phyloP scores from a whole-genome alignment of 257 asterid genomes.

The Jacaranda mimosifolia region DNA sequence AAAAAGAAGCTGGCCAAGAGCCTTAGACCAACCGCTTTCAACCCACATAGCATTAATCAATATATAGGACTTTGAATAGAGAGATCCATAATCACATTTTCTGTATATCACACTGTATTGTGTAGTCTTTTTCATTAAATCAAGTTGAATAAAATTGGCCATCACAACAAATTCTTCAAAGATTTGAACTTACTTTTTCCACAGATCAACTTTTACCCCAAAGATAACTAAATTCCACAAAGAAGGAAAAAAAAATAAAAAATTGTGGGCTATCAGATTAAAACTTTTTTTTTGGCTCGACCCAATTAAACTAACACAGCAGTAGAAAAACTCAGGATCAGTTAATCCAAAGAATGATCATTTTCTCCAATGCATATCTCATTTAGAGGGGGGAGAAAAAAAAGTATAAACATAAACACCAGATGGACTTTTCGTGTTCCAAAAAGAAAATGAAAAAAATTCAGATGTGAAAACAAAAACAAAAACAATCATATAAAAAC shows the following conservation, averaged over 20 bases:
- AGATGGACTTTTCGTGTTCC: neutral
- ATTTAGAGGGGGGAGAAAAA: neutral
- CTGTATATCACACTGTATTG: neutral
- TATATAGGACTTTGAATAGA: neutral
- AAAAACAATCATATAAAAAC: neutral
- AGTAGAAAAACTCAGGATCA: neutral
- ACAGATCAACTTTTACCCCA: neutral
- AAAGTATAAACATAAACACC: neutral
- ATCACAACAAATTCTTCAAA: neutral
- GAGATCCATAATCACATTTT: neutral
- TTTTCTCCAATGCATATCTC: neutral
- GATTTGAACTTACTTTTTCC: slow-evolving; percentile 10
- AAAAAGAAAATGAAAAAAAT: neutral
- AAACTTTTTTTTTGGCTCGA: too few relatives aligned
- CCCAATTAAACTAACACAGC: neutral
- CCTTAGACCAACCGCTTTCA: neutral
- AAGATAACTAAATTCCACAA: slow-evolving; percentile 4
- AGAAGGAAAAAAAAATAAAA: neutral
- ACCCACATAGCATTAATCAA: neutral
- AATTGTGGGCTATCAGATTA: neutral
- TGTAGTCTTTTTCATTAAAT: neutral
- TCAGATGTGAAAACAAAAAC: neutral
- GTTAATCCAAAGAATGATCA: neutral
- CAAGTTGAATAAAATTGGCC: slow-evolving; percentile 11
- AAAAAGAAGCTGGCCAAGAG: neutral